Conservation (phyloP, 768 basidiomycete genomes). For the Polyporus arcularius region DNA sequence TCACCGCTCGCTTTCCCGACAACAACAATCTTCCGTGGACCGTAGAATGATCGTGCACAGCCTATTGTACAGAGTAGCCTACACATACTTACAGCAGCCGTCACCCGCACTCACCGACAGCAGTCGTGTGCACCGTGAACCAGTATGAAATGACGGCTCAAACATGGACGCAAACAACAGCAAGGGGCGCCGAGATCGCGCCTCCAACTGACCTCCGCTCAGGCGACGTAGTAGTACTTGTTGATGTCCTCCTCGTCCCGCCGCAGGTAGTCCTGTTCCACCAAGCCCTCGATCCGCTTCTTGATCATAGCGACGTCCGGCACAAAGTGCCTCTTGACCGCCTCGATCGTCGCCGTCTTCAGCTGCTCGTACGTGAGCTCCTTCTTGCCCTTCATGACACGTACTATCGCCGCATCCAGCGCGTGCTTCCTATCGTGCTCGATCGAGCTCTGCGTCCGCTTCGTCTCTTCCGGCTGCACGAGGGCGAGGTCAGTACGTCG, state of each 20-base stretch:
- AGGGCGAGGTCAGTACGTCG: background rate
- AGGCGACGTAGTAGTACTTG: slow-evolving; percentile 81
- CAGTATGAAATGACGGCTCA: background rate
- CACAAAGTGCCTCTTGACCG: slow-evolving; percentile 85
- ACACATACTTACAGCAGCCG: no score
- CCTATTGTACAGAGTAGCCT: no score
- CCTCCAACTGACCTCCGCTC: slow-evolving; percentile 4
- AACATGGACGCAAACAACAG: background rate
- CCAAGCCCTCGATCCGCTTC: slow-evolving; percentile 75
- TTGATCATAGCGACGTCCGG: slow-evolving; percentile 88
- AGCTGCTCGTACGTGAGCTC: slow-evolving; percentile 78
- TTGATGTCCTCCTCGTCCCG: slow-evolving; percentile 73
- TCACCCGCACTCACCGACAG: no score
- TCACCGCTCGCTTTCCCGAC: no score
- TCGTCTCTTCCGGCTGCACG: slow-evolving; percentile 78
- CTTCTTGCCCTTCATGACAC: slow-evolving; percentile 94
- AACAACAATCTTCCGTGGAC: no score
- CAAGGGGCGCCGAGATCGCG: no score
- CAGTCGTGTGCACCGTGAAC: no score
- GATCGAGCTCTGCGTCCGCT: slow-evolving; percentile 78
- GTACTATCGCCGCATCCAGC: slow-evolving; percentile 93
- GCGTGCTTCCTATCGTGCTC: slow-evolving; percentile 84
- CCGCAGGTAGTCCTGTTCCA: slow-evolving; percentile 85
- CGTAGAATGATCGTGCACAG: no score
- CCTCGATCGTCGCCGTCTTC: slow-evolving; percentile 80